Conservation (phyloP, 441 rosid species). For the Euphorbia corollata region DNA sequence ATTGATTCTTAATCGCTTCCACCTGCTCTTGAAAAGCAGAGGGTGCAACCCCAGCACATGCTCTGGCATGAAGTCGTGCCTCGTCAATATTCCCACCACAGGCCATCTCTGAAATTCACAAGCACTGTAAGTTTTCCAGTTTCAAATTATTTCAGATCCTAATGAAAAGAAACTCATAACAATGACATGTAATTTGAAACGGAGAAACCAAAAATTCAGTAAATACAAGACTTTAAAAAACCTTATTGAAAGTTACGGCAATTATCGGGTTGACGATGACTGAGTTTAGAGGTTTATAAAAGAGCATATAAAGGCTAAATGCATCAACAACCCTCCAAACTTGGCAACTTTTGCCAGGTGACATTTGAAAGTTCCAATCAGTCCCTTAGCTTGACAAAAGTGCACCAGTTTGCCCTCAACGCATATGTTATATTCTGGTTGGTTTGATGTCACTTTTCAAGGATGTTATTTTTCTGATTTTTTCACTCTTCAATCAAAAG, state of each 20-base stretch:
- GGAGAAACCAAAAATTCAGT: background rate
- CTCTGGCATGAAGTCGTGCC: slow-evolving; percentile 89
- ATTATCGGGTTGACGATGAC: background rate
- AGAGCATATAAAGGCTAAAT: too few relatives aligned
- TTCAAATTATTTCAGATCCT: too few relatives aligned
- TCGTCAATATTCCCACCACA: slow-evolving; percentile 67
- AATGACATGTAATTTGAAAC: slow-evolving; percentile 1
- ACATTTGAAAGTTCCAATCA: too few relatives aligned
- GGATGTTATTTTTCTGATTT: too few relatives aligned
- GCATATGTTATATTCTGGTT: too few relatives aligned
- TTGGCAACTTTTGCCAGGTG: too few relatives aligned
- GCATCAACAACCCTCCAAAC: too few relatives aligned
- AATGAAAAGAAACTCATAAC: background rate
- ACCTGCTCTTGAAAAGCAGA: slow-evolving; percentile 37
- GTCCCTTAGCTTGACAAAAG: too few relatives aligned
- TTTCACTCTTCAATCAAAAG: too few relatives aligned
- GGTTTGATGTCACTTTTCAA: too few relatives aligned
- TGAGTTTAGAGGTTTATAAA: too few relatives aligned
- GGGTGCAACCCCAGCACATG: slow-evolving; percentile 64
- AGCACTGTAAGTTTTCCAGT: background rate
- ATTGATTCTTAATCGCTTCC: slow-evolving; percentile 60
- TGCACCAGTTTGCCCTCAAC: too few relatives aligned
- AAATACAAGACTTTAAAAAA: slow-evolving; percentile 2
- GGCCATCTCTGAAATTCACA: slow-evolving; percentile 52
- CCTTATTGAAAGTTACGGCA: background rate